Percentiles rank a stretch among this genome's conserved stretches.
These are phyloP conservation scores for Malassezia brasiliensis DNA, from an alignment of 1,284 basidiomycete species.

Conservation along the genomic window DNA sequence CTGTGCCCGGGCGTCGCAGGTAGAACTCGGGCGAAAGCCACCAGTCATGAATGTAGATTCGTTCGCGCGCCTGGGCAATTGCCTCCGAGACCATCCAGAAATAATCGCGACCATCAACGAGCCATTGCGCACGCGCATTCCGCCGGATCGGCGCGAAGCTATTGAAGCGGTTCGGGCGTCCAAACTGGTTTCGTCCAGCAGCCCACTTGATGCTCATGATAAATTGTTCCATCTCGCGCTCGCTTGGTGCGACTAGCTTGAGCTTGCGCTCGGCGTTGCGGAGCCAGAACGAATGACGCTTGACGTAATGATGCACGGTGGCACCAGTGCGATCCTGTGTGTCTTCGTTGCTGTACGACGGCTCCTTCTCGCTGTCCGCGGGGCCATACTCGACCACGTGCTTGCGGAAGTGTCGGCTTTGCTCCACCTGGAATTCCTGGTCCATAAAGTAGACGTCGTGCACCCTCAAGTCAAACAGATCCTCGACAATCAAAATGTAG, in stretches of 20 bases:
- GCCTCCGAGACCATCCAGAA: conserved; percentile 73
- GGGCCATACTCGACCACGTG: conserved; percentile 4
- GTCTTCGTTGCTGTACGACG: not conserved
- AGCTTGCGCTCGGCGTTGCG: conserved; percentile 80
- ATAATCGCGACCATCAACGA: conserved; percentile 72
- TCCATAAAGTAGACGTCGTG: conserved; percentile 95
- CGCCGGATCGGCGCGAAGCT: conserved; percentile 87
- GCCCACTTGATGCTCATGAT: conserved; percentile 82
- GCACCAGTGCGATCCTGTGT: not conserved
- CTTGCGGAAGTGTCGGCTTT: conserved; percentile 5
- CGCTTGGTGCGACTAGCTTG: conserved; percentile 78
- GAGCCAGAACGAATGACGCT: conserved; percentile 82
- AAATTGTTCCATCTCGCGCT: conserved; percentile 95
- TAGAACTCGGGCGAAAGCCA: conserved; percentile 60
- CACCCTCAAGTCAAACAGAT: conserved; percentile 62
- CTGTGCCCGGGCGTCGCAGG: conserved; percentile 70
- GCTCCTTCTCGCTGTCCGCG: not conserved
- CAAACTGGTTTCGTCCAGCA: conserved; percentile 68
- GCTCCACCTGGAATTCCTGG: conserved; percentile 60
- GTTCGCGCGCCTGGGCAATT: conserved; percentile 77
- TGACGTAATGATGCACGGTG: conserved; percentile 10
- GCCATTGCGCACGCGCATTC: conserved; percentile 92
- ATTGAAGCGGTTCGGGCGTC: conserved; percentile 60
- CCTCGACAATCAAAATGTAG: conserved; percentile 76
- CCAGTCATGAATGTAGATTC: conserved; percentile 50